phyloP scores from a whole-genome alignment of 768 basidiomycete genomes.

The Rhizopogon salebrosus region DNA sequence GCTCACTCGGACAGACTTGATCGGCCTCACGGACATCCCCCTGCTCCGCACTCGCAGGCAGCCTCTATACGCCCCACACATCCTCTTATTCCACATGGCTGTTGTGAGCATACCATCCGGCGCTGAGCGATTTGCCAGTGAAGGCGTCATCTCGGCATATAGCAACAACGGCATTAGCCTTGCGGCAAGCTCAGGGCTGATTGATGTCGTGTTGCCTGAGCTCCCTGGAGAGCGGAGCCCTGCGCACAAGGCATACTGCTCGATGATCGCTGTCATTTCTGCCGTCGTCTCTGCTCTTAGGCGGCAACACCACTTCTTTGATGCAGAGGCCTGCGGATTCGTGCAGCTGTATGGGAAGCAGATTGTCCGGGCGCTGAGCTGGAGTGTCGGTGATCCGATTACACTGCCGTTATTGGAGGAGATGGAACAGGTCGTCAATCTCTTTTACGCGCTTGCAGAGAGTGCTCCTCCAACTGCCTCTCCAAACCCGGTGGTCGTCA shows the following conservation, averaged over 20 bases:
- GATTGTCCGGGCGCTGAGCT: conserved; percentile 68
- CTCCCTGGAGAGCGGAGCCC: conserved; percentile 73
- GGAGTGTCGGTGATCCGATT: conserved; percentile 79
- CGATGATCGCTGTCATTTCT: conserved; percentile 77
- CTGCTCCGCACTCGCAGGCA: conserved; percentile 57
- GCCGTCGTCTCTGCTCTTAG: conserved; percentile 62
- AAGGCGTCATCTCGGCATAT: conserved; percentile 77
- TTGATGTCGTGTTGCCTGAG: conserved; percentile 64
- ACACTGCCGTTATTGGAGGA: conserved; percentile 77
- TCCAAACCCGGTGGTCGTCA: conserved; percentile 44
- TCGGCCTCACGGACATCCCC: conserved; percentile 62
- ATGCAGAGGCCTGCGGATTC: conserved; percentile 80
- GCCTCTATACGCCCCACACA: conserved; percentile 69
- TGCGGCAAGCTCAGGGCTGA: conserved; percentile 68
- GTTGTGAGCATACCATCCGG: conserved; percentile 70
- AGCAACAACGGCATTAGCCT: conserved; percentile 75
- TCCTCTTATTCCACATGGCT: conserved; percentile 84
- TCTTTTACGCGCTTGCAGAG: conserved; percentile 73
- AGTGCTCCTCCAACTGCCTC: conserved; percentile 24
- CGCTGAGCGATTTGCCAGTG: conserved; percentile 82
- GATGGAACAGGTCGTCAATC: conserved; percentile 69
- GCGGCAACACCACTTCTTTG: conserved; percentile 70
- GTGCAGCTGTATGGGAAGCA: conserved; percentile 83
- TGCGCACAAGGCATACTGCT: conserved; percentile 76
- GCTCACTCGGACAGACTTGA: conserved; percentile 61